Evolutionary conservation across 2,329 filamentous ascomycete genomes (phyloP), one percentile per base, ranked within the genome.

Genomic region (Colletotrichum musae): DNA sequence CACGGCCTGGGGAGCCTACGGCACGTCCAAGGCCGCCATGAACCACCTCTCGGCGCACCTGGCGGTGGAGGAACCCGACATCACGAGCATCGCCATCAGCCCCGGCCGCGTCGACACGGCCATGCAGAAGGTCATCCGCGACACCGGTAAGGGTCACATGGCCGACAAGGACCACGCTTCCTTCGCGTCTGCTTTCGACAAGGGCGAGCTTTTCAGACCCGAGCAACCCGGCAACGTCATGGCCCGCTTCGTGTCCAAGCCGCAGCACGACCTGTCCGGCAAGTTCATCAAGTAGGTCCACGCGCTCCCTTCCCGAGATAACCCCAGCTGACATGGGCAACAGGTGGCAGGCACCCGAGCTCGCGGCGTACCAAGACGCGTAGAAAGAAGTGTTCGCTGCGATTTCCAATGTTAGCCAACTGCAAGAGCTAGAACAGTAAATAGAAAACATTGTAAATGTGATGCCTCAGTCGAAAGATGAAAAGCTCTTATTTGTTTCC

Each of bases 171-270:
- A 90, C 67, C 92, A 96, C 78, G 84, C 87, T 7, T 84, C 82
- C 32, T 98, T 98, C 75, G 84, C 89, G 13, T 84, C 88, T 1
- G 86, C 93, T 16, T 92, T 94, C 77, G 87, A 90, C 72, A 86
- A 88, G 6, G 94, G 94, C 15, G 88, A 87, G 58, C 81, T 98
- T 58, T 83, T 98, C 72, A 90, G 87, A 80, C 94, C 95, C 0
- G 94, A 97, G 75, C 92, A 94, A 80, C 93, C 95, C 0, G 95
- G 94, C 0, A 84, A 91, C 79, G 94, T 98, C 13, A 95, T 98
- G 80, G 95, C 94, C 3, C 92, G 89, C 75, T 84, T 98, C 71
- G 91, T 91, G 0, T 79, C 93, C 16, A 84, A 87, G 54, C 93
- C 90, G 6, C 85, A 88, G 4, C 88, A 82, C 63, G 87, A 90